These are phyloP conservation scores for Aureobasidium sp. DNA, from an alignment of 2,329 filamentous ascomycete species.

Conservation along the genomic window DNA sequence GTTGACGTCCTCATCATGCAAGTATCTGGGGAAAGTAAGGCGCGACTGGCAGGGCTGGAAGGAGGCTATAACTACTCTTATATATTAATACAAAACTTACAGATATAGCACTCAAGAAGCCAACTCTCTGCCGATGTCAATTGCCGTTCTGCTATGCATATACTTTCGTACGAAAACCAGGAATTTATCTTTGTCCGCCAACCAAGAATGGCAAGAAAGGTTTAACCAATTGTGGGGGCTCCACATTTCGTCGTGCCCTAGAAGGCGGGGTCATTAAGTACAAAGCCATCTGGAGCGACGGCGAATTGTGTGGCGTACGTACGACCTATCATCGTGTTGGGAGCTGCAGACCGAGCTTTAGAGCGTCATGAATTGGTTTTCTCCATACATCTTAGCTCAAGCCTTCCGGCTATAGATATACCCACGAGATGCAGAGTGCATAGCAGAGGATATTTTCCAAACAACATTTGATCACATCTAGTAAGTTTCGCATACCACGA, in stretches of 20 bases:
- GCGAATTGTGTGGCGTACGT: background rate
- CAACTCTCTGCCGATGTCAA: background rate
- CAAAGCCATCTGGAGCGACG: background rate
- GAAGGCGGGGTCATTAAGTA: background rate
- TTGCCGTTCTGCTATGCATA: background rate
- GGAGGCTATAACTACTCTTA: background rate
- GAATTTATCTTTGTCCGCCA: background rate
- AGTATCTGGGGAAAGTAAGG: background rate
- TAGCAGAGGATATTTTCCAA: no score
- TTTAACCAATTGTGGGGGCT: background rate
- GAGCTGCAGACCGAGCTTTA: background rate
- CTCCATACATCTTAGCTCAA: background rate
- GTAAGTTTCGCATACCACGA: no score
- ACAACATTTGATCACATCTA: no score
- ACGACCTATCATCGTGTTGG: background rate
- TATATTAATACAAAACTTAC: background rate
- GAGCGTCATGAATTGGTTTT: background rate
- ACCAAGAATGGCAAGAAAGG: background rate
- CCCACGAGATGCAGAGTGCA: background rate
- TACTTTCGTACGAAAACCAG: background rate
- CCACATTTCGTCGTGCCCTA: background rate
- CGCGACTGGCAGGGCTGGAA: background rate
- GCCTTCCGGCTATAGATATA: background rate
- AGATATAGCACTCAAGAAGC: background rate
- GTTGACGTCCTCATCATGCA: background rate